Conservation (phyloP, 148 eudicot genomes). For the Simmondsia chinensis region DNA sequence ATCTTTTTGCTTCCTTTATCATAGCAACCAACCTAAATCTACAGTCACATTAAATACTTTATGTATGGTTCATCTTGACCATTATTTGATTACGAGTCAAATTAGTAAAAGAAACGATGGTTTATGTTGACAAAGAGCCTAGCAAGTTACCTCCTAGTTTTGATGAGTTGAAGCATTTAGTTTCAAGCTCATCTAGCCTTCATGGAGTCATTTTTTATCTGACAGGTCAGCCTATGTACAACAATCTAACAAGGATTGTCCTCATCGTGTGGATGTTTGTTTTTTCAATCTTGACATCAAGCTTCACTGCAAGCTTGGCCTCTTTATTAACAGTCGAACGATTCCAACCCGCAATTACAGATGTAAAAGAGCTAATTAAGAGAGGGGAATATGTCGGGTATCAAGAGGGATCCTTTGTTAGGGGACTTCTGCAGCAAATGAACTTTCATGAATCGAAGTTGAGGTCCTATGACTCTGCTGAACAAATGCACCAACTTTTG, state of each 20-base stretch:
- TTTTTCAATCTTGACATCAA: constrained; percentile 42
- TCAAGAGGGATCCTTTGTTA: constrained; percentile 31
- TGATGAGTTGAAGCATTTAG: too few relatives aligned
- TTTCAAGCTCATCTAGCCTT: too few relatives aligned
- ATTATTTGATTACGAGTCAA: too few relatives aligned
- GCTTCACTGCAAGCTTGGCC: constrained; percentile 61
- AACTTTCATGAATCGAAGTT: constrained; percentile 9
- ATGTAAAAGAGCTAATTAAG: constrained; percentile 26
- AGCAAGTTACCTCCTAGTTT: too few relatives aligned
- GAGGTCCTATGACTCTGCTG: constrained; percentile 8
- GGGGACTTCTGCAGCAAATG: constrained; percentile 12
- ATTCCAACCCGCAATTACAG: constrained; percentile 38
- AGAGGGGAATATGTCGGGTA: constrained; percentile 29
- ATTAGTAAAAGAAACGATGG: too few relatives aligned
- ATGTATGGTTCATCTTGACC: too few relatives aligned
- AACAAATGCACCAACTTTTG: constrained; percentile 18
- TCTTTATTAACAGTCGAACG: constrained; percentile 48
- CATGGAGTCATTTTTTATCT: not conserved
- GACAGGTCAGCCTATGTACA: constrained; percentile 42
- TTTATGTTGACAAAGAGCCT: too few relatives aligned
- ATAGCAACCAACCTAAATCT: too few relatives aligned
- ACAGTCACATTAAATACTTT: too few relatives aligned
- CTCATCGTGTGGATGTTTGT: constrained; percentile 59
- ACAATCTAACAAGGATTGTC: constrained; percentile 54
- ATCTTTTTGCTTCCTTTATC: too few relatives aligned